Percentiles rank a stretch among this genome's conserved stretches.
These are phyloP conservation scores for Hypoxylon rickii DNA, from an alignment of 495 filamentous ascomycete species.

Conservation along the genomic window DNA sequence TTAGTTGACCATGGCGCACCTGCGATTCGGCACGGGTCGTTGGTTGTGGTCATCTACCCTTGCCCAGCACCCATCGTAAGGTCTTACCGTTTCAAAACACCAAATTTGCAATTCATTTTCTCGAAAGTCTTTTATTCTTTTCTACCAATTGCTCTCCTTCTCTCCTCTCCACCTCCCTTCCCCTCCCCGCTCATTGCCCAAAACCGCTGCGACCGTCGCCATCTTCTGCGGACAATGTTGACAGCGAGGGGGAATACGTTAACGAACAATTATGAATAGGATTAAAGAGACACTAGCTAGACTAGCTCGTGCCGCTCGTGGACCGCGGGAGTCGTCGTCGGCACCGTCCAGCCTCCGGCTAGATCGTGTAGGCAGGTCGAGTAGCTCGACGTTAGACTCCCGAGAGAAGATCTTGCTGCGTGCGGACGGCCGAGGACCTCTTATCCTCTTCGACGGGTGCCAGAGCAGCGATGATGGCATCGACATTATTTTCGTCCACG, in stretches of 20 bases:
- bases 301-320: slow-evolving; percentile 36
- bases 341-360: slow-evolving; percentile 30
- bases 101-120: neutral
- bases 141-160: neutral
- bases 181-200: neutral
- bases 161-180: neutral
- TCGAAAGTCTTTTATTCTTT: slow-evolving; percentile 1
- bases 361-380: slow-evolving; percentile 38
- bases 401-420: slow-evolving; percentile 34
- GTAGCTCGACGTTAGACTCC: slow-evolving; percentile 38
- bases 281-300: slow-evolving; percentile 42
- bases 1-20: slow-evolving; percentile 17
- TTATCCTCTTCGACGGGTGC: slow-evolving; percentile 33
- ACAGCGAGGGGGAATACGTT: slow-evolving; percentile 13
- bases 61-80: slow-evolving; percentile 10
- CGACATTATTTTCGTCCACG: slow-evolving; percentile 44
- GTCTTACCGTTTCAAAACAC: slow-evolving; percentile 23
- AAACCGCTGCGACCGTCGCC: neutral
- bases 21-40: slow-evolving; percentile 24
- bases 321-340: slow-evolving; percentile 22
- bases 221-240: slow-evolving; percentile 20
- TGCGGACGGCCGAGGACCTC: slow-evolving; percentile 35
- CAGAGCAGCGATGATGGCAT: slow-evolving; percentile 32
- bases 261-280: slow-evolving; percentile 39
- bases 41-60: slow-evolving; percentile 10